Evolutionary conservation across 2,329 filamentous ascomycete species (phyloP).

Genomic region (Meredithiella fracta): DNA sequence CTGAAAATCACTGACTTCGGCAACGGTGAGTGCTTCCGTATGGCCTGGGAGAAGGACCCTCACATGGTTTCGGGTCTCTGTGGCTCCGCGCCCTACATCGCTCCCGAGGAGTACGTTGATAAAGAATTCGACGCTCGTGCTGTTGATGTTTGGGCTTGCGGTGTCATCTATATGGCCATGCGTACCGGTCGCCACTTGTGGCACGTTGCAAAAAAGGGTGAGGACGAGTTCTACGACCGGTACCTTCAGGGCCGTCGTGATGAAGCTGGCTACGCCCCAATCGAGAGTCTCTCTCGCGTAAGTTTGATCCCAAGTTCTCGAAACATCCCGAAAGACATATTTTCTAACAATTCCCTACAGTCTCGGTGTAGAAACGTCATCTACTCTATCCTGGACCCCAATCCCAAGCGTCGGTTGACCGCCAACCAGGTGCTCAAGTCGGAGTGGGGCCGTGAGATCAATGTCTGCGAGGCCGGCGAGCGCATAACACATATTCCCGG

Average conservation of each 20-base stretch:
- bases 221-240: constrained; percentile 91
- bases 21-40: constrained; percentile 96
- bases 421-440: constrained; percentile 94
- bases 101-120: constrained; percentile 88
- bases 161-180: constrained; percentile 99
- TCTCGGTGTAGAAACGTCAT: constrained; percentile 96
- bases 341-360: constrained; percentile 29
- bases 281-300: constrained; percentile 88
- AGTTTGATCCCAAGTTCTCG: constrained; percentile 24
- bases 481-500: constrained; percentile 45
- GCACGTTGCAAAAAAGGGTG: constrained; percentile 91
- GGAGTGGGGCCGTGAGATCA: constrained; percentile 96
- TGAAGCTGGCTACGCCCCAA: constrained; percentile 89
- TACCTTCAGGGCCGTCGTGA: constrained; percentile 87
- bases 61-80: constrained; percentile 97
- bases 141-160: constrained; percentile 97
- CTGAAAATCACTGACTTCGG: constrained; percentile 98
- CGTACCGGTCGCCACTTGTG: constrained; percentile 87
- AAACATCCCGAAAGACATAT: neutral
- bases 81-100: constrained; percentile 92
- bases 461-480: constrained; percentile 88
- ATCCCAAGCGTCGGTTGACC: constrained; percentile 79
- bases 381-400: constrained; percentile 94
- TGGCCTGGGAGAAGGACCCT: constrained; percentile 97
- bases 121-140: constrained; percentile 92